Evolutionary conservation across 306 rosid genomes (phyloP), one percentile per base, ranked within the genome.

Genomic region (Boehmeria nivea): DNA sequence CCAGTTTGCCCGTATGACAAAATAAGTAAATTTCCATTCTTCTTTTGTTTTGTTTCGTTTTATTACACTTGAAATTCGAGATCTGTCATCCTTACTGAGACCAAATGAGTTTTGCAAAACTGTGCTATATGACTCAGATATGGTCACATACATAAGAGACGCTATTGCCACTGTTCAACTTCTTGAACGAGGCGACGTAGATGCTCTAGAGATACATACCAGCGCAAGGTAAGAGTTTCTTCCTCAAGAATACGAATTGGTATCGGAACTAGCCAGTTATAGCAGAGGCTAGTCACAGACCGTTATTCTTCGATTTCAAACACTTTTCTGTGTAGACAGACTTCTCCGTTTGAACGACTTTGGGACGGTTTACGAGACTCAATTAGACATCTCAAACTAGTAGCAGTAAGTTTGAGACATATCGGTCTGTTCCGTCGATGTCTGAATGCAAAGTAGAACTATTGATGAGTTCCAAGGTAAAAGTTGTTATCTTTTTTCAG

Each of bases 141-240:
- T 58, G 59, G 81, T 75, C 64, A 76, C 94, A 44, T 86, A 86
- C 68, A 66, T 83, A 37, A 75, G 95, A 61, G 95, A 86, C 72
- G 77, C 81, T 19, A n/a, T 52, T 36, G 55, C 89, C 38, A 86
- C 90, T 45, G 77, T 78, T 16, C 65, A 77, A 54, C 90, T 89
- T 28, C 65, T 86, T n/a, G 62, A 59, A 69, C 74, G 83, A 66
- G 72, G 61, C 49, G 88, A 78, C 37, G 83, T 89, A 19, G 94
- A 89, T 67, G 94, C 94, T 71, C 27, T 89, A 46, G 97, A 89
- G 85, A 81, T 86, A 62, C 97, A 86, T 64, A 86, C 97, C 60
- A 86, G 78, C 69, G 95, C 85, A 57, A 89, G 97, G 95, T 89
- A 76, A n/a, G n/a, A n/a, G n/a, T n/a, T n/a, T n/a, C n/a, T n/a